phyloP scores from a whole-genome alignment of 345 rosid genomes.

The Hibiscus mutabilis region DNA sequence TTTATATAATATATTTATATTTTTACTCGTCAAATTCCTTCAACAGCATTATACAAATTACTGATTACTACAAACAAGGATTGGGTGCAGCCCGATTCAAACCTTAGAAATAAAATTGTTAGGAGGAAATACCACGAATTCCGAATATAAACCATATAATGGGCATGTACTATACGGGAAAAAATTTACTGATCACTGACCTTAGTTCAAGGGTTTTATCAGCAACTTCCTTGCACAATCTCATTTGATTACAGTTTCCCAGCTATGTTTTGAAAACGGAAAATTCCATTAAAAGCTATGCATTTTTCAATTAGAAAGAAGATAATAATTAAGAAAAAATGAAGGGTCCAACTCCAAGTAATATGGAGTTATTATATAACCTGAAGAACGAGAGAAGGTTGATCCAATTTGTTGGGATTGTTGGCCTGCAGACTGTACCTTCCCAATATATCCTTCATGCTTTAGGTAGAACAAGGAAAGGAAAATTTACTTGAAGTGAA shows the following conservation, averaged over 20 bases:
- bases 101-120: too few species aligned
- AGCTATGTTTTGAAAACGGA: conserved; percentile 18
- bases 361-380: conserved; percentile 13
- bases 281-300: too few species aligned
- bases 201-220: conserved; percentile 51
- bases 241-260: conserved; percentile 33
- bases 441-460: conserved; percentile 42
- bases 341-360: neutral
- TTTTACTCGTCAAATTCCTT: neutral
- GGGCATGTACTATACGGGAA: too few species aligned
- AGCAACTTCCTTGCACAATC: conserved; percentile 48
- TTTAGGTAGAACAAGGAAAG: conserved; percentile 11
- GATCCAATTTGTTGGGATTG: conserved; percentile 35
- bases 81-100: too few species aligned
- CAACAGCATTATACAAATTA: neutral
- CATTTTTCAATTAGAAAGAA: neutral
- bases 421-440: conserved; percentile 43
- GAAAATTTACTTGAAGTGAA: neutral
- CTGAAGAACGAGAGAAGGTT: conserved; percentile 52
- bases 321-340: too few species aligned
- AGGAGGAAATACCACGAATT: too few species aligned
- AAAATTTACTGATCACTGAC: conserved; percentile 14
- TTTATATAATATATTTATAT: neutral
- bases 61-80: neutral
- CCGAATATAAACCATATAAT: too few species aligned